These are phyloP conservation scores for Calvatia gigantea DNA, from an alignment of 768 basidiomycete genomes.

Conservation along the genomic window DNA sequence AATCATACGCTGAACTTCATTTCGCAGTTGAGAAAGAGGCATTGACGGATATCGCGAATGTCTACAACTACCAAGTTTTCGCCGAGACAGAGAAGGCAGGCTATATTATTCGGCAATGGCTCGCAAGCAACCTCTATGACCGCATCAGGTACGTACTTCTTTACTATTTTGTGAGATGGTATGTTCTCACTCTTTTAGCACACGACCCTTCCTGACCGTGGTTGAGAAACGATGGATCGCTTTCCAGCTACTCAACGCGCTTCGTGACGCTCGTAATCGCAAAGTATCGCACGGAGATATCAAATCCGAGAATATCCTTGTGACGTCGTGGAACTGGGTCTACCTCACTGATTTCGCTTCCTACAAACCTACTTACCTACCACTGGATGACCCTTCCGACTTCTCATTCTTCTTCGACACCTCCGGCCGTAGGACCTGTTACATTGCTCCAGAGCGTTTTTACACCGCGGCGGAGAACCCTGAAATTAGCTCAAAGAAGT, in stretches of 20 bases:
- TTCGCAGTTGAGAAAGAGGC: slow-evolving; percentile 79
- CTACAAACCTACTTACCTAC: slow-evolving; percentile 94
- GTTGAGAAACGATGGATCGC: slow-evolving; percentile 99
- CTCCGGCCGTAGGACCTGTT: slow-evolving; percentile 89
- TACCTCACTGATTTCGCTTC: slow-evolving; percentile 94
- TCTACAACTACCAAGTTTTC: slow-evolving; percentile 85
- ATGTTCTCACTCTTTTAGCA: slow-evolving; percentile 45
- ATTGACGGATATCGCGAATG: slow-evolving; percentile 79
- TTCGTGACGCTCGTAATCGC: slow-evolving; percentile 78
- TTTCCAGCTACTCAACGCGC: slow-evolving; percentile 84
- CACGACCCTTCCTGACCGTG: slow-evolving; percentile 86
- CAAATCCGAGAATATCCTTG: slow-evolving; percentile 95
- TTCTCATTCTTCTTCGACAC: slow-evolving; percentile 99
- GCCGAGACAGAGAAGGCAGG: slow-evolving; percentile 96
- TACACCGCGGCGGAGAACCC: slow-evolving; percentile 70
- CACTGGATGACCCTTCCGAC: slow-evolving; percentile 94
- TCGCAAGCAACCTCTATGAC: slow-evolving; percentile 92
- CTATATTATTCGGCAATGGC: slow-evolving; percentile 92
- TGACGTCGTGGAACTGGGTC: slow-evolving; percentile 95
- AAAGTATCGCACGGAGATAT: slow-evolving; percentile 97
- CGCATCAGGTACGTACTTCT: slow-evolving; percentile 78
- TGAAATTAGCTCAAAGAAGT: slow-evolving; percentile 68
- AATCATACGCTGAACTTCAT: slow-evolving; percentile 5
- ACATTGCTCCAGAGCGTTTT: slow-evolving; percentile 95
- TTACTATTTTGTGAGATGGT: neutral